Conservation (phyloP, 345 rosid genomes). For the Sisymbrium irio region DNA sequence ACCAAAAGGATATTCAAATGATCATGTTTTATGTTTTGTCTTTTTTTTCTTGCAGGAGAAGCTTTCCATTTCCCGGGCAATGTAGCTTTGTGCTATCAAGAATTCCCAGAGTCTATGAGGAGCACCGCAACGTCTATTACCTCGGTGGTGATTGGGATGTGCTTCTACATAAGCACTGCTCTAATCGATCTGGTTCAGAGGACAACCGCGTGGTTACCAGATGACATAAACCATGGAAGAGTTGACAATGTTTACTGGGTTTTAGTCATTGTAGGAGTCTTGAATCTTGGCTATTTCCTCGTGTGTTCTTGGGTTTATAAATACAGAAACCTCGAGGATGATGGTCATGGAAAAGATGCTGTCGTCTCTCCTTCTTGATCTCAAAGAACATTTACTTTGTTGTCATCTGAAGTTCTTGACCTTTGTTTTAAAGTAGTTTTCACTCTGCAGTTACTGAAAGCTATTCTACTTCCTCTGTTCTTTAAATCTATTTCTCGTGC, state of each 20-base stretch:
- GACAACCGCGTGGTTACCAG: conserved; percentile 47
- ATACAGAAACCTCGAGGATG: conserved; percentile 18
- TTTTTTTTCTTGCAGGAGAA: conserved; percentile 32
- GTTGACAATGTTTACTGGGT: conserved; percentile 47
- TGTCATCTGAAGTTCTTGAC: too few species aligned
- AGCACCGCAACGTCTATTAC: conserved; percentile 54
- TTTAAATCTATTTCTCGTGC: too few species aligned
- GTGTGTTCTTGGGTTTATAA: conserved; percentile 38
- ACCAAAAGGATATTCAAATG: neutral
- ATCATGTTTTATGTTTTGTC: conserved; percentile 10
- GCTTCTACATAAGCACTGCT: conserved; percentile 40
- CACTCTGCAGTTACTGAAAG: too few species aligned
- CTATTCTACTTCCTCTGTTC: too few species aligned
- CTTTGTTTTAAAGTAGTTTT: too few species aligned
- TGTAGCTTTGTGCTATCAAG: conserved; percentile 49
- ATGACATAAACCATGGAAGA: conserved; percentile 49
- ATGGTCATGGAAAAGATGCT: neutral
- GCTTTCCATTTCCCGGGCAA: conserved; percentile 62
- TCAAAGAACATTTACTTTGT: too few species aligned
- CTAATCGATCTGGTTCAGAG: neutral
- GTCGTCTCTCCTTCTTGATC: neutral
- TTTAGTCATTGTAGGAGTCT: conserved; percentile 30
- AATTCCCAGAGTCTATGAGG: conserved; percentile 45
- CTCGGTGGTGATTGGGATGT: conserved; percentile 42
- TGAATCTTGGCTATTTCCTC: conserved; percentile 47